Evolutionary conservation across 805 yeast species (phyloP), one percentile per base, ranked within the genome.

Genomic region (Ogataea wickerhamii): DNA sequence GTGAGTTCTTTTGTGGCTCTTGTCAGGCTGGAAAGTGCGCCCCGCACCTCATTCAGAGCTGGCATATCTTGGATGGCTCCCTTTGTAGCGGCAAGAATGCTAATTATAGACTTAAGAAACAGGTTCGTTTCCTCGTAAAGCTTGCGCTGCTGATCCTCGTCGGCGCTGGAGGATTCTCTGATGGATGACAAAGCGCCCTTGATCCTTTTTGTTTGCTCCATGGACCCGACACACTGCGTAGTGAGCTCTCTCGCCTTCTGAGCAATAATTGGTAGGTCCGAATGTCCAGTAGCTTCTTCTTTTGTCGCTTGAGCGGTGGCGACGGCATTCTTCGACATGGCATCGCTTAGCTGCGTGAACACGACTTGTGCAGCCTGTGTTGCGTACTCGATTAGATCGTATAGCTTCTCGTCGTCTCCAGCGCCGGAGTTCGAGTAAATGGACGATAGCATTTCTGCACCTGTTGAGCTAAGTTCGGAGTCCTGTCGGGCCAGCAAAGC

Each of bases 1-100:
- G 97, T 88, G 12, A 91, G 83, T 54, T 91, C 98, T 53, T 91
- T 91, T 4, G 96, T 87, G 3, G 89, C 84, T 47, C 87, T 79
- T 0, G 97, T 89, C 41, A 91, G 67, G 25, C 79, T 76, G 0
- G 95, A 86, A 62, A 91, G 73, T 5, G 85, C 77, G 6, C 89
- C 80, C 41, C 95, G 68, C 5, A 82, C 82, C 39, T 86, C 96
- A 49, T 83, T 80, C 36, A 91, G 68, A 12, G 81, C 73, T 0
- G 95, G 89, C 40, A 87, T 69, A 47, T 86, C 96, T 37, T 76
- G 74, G 77, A 91, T 82, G 2, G 94, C 80, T 1, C 75, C 71
- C 54, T 88, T 88, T 0, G 95, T 87, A 1, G 86, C 77, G 2
- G 91, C 93, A 47, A 91, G 68, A 29, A 93, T 86, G 24, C 80